Base-by-base conservation (phyloP, 371 early-diverging fungal species). In the Mucor irregularis region DNA sequence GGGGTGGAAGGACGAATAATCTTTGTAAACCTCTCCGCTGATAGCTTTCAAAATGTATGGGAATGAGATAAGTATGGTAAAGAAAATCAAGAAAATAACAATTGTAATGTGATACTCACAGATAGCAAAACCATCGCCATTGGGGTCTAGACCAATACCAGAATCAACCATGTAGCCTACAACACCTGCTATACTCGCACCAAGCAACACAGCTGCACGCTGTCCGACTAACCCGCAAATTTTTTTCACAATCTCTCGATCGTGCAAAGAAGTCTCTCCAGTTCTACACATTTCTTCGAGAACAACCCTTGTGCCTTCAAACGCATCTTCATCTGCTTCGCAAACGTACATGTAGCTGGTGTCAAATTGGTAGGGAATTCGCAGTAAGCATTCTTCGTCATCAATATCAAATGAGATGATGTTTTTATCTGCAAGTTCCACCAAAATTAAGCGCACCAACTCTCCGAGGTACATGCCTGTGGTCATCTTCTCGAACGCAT, bases 401-500 rank as follows among this genome's bases (percentile, higher is more conserved):
- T 87, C 88, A 30, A 68, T 65, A 45, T 91, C 92, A 26, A 95
- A 62, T 2, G 45, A 53, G 42, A 53, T 43, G 17, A 86, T 70
- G 17, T 81, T 83, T 49, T 72, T 80, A 52, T 86, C 83, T 30
- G 86, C 78, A 35, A 93, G 80, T 49, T 93, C 84, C 25, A 92
- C 74, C 17, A 90, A 59, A 34, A 88, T 82, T 49, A 84, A 78
- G 34, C 97, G 90, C 21, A 85, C 86, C 31, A 97, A 77, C 65
- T 97, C 97, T 42, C 96, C 96, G n/a, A 97, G 78, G 71, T 95
- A 97, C 81, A 93, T 85, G 33, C 97, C 96, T 29, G 92, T 88
- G n/a, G 94, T 87, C 89, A 95, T 89, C 73, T 97, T 96, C 66
- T 95, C 96, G 66, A 91, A 92, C 38, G 84, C 82, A 66, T 95